phyloP scores from a whole-genome alignment of 192 early-diverging fungal genomes.

The Coemansia sp. region DNA sequence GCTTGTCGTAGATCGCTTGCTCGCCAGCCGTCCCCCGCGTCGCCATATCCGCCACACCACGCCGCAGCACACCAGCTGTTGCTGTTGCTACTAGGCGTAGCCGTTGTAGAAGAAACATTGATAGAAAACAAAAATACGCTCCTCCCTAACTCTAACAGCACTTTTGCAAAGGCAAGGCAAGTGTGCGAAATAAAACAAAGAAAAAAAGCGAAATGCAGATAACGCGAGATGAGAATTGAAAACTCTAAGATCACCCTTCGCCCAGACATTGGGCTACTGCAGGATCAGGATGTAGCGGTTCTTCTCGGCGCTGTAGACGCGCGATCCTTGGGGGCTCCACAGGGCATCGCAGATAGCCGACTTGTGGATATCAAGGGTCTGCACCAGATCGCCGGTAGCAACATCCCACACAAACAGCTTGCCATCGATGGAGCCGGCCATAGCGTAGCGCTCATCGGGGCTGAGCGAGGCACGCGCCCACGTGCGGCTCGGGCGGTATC shows the following conservation, averaged over 20 bases:
- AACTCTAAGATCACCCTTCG: too few species aligned
- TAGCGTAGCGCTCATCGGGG: slow-evolving; percentile 82
- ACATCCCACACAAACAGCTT: slow-evolving; percentile 78
- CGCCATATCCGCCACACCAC: neutral
- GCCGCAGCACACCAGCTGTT: neutral
- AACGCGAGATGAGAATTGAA: too few species aligned
- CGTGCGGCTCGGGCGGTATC: slow-evolving; percentile 81
- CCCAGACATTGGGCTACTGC: too few species aligned
- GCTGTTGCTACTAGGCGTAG: neutral
- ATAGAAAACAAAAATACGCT: too few species aligned
- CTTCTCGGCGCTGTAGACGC: slow-evolving; percentile 72
- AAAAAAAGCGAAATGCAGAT: too few species aligned
- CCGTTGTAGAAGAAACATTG: neutral
- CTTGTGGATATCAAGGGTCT: slow-evolving; percentile 68
- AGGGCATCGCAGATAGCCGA: slow-evolving; percentile 70
- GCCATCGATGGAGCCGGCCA: slow-evolving; percentile 82
- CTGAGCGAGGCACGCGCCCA: slow-evolving; percentile 82
- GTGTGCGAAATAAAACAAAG: too few species aligned
- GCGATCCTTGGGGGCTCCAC: slow-evolving; percentile 62
- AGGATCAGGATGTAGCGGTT: slow-evolving; percentile 53
- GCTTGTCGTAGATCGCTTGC: slow-evolving; percentile 72
- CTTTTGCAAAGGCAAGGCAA: too few species aligned
- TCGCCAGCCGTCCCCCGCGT: slow-evolving; percentile 58
- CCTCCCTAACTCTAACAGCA: too few species aligned
- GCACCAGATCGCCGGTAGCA: slow-evolving; percentile 65